Evolutionary conservation across 1,284 basidiomycete species (phyloP), one percentile per base, ranked within the genome.

Genomic region (Trichosporon inkin): DNA sequence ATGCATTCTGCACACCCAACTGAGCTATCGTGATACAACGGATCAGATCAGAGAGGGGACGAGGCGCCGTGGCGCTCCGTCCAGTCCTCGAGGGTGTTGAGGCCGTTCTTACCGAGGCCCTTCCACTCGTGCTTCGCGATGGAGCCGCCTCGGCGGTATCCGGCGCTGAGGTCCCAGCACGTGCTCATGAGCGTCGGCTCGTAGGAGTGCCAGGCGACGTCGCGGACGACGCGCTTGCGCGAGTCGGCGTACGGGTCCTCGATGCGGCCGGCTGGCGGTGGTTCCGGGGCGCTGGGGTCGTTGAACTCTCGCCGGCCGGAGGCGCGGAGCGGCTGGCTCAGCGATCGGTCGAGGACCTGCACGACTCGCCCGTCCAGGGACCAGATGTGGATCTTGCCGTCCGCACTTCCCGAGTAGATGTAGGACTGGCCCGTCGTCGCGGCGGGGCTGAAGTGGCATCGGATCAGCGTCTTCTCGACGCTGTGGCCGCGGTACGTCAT

Each of bases 401-500:
- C 73, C 10, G 66, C 64, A 62, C 62, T 63, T 24, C 95, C 95
- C 16, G 90, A 93, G 76, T 97, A 98, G 60, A 99, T 85, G 78
- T 99, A 99, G 67, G 88, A 88, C 60, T 87, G 84, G 6, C 93
- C 92, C 7, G 96, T 99, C 2, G 92, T 93, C 73, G 92, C 89
- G 2, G 82, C 81, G 13, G 95, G 95, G 64, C 90, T 92, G 77
- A 98, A 99, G 78, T 97, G 90, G 74, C 93, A 97, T 52, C 95
- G 84, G 67, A 99, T 98, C 55, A 99, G 84, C 0, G 95, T 99
- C 39, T 88, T 84, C 55, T 96, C 79, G n/a, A 99, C 92, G 8
- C 85, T 82, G 74, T 99, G 96, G 1, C 95, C 96, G 44, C 90
- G 84, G 73, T 89, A 99, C 1, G 91, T 90, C 94, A 98, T 97